These are phyloP conservation scores for Cicer chorassanicum DNA, from an alignment of 306 rosid species.

Conservation along the genomic window DNA sequence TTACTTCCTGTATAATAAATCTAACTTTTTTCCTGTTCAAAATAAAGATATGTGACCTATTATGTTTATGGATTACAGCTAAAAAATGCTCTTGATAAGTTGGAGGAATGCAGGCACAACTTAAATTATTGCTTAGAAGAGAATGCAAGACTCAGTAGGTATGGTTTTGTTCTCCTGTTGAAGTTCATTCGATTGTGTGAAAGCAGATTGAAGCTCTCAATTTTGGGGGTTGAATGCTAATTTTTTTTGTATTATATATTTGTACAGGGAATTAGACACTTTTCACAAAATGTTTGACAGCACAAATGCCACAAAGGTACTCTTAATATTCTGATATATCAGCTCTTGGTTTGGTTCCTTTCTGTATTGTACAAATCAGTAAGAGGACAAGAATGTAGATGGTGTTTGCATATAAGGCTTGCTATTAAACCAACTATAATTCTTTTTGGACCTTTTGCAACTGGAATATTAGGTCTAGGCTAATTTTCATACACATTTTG, in stretches of 20 bases:
- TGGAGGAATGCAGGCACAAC: constrained; percentile 74
- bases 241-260: constrained; percentile 38
- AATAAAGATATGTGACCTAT: constrained; percentile 42
- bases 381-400: constrained; percentile 13
- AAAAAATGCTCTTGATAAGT: constrained; percentile 59
- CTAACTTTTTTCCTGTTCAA: constrained; percentile 2
- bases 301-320: constrained; percentile 59
- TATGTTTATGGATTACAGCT: constrained; percentile 58
- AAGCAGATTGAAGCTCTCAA: constrained; percentile 28
- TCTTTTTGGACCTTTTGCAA: constrained; percentile 5
- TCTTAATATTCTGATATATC: constrained; percentile 36
- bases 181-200: constrained; percentile 37
- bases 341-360: constrained; percentile 28
- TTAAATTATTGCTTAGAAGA: constrained; percentile 83
- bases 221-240: constrained; percentile 31
- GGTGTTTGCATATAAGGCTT: constrained; percentile 11
- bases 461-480: not conserved
- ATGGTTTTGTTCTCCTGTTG: constrained; percentile 32
- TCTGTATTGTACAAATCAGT: constrained; percentile 8
- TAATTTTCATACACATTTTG: not conserved
- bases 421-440: constrained; percentile 1
- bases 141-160: constrained; percentile 85
- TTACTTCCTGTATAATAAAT: constrained; percentile 33
- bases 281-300: constrained; percentile 50
- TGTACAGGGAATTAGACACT: constrained; percentile 75